Evolutionary conservation across 805 yeast species (phyloP).

Genomic region (Yarrowia divulgata): DNA sequence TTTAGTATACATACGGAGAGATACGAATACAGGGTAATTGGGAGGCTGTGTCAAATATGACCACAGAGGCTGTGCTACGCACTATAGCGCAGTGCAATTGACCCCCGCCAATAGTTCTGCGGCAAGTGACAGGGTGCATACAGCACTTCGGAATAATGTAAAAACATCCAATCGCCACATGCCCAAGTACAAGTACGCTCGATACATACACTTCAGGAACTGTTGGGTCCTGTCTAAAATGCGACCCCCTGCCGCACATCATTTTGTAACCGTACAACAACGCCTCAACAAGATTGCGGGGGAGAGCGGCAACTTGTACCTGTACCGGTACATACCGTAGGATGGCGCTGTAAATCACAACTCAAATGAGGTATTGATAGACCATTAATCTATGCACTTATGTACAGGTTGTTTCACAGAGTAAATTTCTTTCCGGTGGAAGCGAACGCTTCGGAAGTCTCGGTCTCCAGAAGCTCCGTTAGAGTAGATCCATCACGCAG

Average conservation of each 20-base stretch:
- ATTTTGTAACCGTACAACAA: neutral
- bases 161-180: neutral
- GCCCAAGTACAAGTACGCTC: neutral
- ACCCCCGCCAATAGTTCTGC: no score
- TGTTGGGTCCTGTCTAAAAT: no score
- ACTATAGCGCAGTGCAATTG: neutral
- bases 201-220: no score
- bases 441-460: conserved; percentile 46
- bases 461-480: conserved; percentile 60
- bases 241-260: no score
- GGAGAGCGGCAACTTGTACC: neutral
- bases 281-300: conserved; percentile 8
- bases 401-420: conserved; percentile 11
- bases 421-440: conserved; percentile 33
- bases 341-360: no score
- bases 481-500: conserved; percentile 67
- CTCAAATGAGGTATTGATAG: neutral
- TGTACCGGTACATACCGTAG: no score
- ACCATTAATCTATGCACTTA: neutral
- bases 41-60: conserved; percentile 31
- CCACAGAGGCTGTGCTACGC: conserved; percentile 2
- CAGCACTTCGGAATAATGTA: no score
- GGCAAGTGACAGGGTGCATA: no score
- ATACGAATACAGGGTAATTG: neutral
- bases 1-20: neutral